Base-by-base conservation (phyloP, 352 stramenopile species). In the Pythium aristosporum region DNA sequence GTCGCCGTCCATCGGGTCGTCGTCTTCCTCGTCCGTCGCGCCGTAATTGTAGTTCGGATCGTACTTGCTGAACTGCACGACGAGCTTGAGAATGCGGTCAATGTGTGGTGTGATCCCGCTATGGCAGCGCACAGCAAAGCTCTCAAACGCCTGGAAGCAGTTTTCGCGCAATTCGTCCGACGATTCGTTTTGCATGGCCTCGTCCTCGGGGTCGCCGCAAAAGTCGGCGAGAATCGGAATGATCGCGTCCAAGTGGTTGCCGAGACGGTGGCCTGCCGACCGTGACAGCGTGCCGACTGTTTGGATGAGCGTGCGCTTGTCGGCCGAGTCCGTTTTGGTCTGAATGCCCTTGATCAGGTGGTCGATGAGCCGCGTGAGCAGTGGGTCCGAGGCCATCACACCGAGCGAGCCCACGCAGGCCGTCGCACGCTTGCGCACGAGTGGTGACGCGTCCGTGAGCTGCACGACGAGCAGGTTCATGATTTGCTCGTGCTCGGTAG, bases 41-140 rank as follows among this genome's bases (percentile, higher is more conserved):
- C 92, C 96, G 61, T 99, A 99, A 67, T 94, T 97, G 80, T 99
- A 99, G 75, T 99, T 99, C 0, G 97, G 97, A 69, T 99, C 97
- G 73, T 98, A 99, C 63, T 89, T 96, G 79, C 98, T 97, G 68
- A 98, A 99, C 21, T 85, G 80, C 61, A 97, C 85, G 16, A 87
- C 80, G 11, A 96, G 79, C 48, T 89, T 77, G 52, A 99, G 73
- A 61, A 99, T 98, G 30, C 77, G 73, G 47, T 92, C 78, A 57
- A 99, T 83, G 71, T 99, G 94, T n/a, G 90, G 87, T 50, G 96
- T 88, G 59, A 99, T 96, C 72, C 99, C 96, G 39, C 85, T 88
- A 48, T 98, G 96, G 85, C 97, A 99, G 42, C 96, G 87, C 60
- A 97, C 74, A 23, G 99, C 85, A 72, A 99, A 99, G 8, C 89